phyloP scores from a whole-genome alignment of 2,329 filamentous ascomycete genomes.

The Botrytis paeoniae region DNA sequence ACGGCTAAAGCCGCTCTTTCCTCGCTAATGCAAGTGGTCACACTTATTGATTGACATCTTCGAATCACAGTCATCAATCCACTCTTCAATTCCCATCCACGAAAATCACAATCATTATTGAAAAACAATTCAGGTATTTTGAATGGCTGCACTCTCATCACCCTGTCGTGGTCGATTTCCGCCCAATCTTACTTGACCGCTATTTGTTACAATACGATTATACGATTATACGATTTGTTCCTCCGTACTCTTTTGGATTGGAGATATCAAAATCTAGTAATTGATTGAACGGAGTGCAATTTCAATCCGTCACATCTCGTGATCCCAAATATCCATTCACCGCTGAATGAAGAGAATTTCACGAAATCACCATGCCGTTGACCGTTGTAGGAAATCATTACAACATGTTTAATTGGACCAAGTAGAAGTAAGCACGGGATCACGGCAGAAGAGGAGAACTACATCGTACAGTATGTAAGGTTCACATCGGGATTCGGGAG shows the following conservation, averaged over 20 bases:
- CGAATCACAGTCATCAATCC: slow-evolving; percentile 13
- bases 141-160: slow-evolving; percentile 16
- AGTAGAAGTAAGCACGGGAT: background rate
- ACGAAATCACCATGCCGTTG: slow-evolving; percentile 12
- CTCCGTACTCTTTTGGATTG: background rate
- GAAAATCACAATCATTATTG: slow-evolving; percentile 16
- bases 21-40: slow-evolving; percentile 21
- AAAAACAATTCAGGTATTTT: background rate
- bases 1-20: slow-evolving; percentile 19
- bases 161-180: slow-evolving; percentile 17
- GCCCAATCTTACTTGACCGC: slow-evolving; percentile 38
- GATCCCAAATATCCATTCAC: slow-evolving; percentile 12
- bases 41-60: slow-evolving; percentile 20
- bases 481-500: slow-evolving; percentile 7
- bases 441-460: slow-evolving; percentile 5
- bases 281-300: slow-evolving; percentile 5
- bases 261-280: background rate
- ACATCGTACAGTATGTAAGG: slow-evolving; percentile 10
- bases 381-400: slow-evolving; percentile 1
- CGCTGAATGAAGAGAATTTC: background rate
- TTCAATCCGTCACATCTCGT: slow-evolving; percentile 10
- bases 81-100: slow-evolving; percentile 10
- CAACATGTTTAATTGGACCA: background rate
- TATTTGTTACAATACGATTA: slow-evolving; percentile 31
- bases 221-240: background rate